Conservation (phyloP, 169 alveolate genomes). For the Plasmodium adleri region DNA sequence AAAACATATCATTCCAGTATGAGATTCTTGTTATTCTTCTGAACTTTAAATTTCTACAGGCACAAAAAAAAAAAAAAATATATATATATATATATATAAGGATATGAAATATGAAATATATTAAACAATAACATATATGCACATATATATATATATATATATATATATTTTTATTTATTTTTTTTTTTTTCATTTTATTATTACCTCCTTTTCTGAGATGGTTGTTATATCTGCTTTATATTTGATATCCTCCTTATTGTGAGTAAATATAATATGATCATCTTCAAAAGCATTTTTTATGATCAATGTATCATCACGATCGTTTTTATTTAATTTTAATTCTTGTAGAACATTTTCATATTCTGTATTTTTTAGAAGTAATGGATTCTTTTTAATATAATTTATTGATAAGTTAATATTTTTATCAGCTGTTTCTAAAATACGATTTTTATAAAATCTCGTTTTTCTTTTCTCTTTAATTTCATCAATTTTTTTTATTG, state of each 20-base stretch:
- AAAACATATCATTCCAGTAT: no score
- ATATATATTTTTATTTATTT: background rate
- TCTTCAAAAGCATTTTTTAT: constrained; percentile 32
- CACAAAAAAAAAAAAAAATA: background rate
- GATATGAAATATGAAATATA: background rate
- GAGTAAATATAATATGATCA: constrained; percentile 14
- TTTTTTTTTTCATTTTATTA: background rate
- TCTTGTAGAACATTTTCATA: constrained; percentile 46
- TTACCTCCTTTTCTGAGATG: constrained; percentile 33
- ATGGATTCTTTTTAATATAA: constrained; percentile 57
- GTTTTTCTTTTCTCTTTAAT: constrained; percentile 93
- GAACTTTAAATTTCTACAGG: no score
- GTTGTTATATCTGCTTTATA: constrained; percentile 8
- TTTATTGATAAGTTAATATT: constrained; percentile 54
- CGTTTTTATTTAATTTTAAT: background rate
- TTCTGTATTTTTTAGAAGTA: constrained; percentile 35
- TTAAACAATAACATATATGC: background rate
- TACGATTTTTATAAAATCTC: constrained; percentile 78
- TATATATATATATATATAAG: background rate
- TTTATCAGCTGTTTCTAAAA: constrained; percentile 28
- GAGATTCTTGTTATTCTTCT: no score
- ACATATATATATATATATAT: background rate
- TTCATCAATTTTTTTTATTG: constrained; percentile 95
- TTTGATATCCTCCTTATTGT: constrained; percentile 1
- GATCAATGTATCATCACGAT: constrained; percentile 5